Evolutionary conservation across 352 stramenopile species (phyloP).

Genomic region (Aphanomyces astaci): DNA sequence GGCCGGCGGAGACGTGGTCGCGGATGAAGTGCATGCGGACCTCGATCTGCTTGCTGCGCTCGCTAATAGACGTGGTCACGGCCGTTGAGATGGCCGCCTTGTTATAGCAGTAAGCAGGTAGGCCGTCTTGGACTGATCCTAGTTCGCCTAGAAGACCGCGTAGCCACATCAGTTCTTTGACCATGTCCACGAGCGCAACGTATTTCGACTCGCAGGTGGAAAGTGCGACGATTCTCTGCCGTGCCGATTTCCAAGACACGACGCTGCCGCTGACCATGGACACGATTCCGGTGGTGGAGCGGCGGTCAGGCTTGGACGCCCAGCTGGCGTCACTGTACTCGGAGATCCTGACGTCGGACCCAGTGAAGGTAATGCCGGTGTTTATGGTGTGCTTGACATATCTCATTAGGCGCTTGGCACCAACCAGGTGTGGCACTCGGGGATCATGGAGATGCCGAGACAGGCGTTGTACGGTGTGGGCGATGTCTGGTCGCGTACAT

Average conservation of each 20-base stretch:
- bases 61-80: conserved; percentile 10
- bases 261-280: not conserved
- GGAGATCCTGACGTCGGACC: not conserved
- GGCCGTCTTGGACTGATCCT: not conserved
- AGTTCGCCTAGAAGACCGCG: conserved; percentile 5
- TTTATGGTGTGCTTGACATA: not conserved
- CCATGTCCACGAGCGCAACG: conserved; percentile 14
- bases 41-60: conserved; percentile 28
- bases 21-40: conserved; percentile 26
- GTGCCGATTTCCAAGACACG: conserved; percentile 6
- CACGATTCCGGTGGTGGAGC: not conserved
- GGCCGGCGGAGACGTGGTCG: conserved; percentile 13
- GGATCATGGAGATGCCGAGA: conserved; percentile 2
- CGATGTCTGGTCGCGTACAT: conserved; percentile 25
- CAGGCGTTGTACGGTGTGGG: conserved; percentile 16
- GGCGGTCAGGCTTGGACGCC: conserved; percentile 12
- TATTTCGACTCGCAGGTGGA: conserved; percentile 26
- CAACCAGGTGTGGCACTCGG: not conserved
- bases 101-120: conserved; percentile 22
- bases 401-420: not conserved
- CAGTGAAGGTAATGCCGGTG: not conserved
- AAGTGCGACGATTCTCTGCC: conserved; percentile 20
- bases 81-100: conserved; percentile 22
- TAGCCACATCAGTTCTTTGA: conserved; percentile 24
- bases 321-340: conserved; percentile 6